Base-by-base conservation (phyloP, 2,329 filamentous ascomycete species). In the Clarireedia homoeocarpa region DNA sequence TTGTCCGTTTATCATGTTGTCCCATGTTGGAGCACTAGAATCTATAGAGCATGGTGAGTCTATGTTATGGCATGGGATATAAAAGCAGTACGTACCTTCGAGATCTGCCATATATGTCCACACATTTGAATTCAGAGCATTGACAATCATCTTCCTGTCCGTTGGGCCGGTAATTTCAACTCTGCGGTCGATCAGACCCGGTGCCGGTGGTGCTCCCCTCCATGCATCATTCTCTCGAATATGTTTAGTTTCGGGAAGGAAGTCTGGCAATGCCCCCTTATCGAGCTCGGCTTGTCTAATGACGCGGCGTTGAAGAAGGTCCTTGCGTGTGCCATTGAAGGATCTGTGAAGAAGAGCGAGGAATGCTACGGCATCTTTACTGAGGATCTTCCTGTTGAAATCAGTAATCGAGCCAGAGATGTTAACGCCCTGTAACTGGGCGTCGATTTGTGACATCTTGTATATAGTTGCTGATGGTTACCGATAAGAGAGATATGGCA, bases 81-180 rank as follows among this genome's bases (percentile, higher is more conserved):
- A 17, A 26, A 45, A 12, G 36, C 80, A 67, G 49, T 23, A 39
- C 53, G 20, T 73, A 94, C 91, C 92, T 76, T 99, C 94, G 65
- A 99, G 95, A 74, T 99, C 94, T 48, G 94, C 94, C 94, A 99
- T 99, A 70, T 97, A 99, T 56, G 92, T 97, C 87, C 89, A 97
- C 24, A 97, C 94, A 68, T 97, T 83, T 47, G 92, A 86, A 74
- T 97, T 99, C 71, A 97, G 71, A 9, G 94, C 94, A 72, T 99
- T 99, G 61, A 97, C 89, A 48, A 97, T 91, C 94, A 99, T 99
- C 82, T 97, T 99, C 65, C 94, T 83, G 74, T 97, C 94, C 6
- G 91, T 96, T 1, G 94, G 94, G 7, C 94, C 94, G 5, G 94
- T 99, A 69, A 97, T 99, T 78, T 99, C 94, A 34, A 96, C 89